These are phyloP conservation scores for Nakazawaea wickerhamii DNA, from an alignment of 805 yeast species.

Conservation along the genomic window DNA sequence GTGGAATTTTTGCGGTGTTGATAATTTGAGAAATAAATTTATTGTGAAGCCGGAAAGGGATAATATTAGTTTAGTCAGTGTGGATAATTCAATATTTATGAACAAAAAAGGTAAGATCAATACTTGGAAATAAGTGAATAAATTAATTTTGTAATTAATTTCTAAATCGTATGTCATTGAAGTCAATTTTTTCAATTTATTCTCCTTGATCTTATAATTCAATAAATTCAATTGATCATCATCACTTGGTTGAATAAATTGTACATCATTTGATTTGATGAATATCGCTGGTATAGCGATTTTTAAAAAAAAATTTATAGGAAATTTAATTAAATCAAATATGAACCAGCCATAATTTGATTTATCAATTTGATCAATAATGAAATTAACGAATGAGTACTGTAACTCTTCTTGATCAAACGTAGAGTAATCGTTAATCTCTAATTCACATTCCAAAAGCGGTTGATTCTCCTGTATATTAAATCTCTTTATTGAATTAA, in stretches of 20 bases:
- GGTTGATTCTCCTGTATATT: slow-evolving; percentile 1
- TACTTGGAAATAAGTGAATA: slow-evolving; percentile 6
- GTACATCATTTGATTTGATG: slow-evolving; percentile 1
- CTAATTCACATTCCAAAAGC: neutral
- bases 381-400: neutral
- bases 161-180: slow-evolving; percentile 1
- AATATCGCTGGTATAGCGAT: slow-evolving; percentile 7
- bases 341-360: neutral
- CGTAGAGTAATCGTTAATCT: neutral
- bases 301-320: slow-evolving; percentile 4
- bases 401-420: neutral
- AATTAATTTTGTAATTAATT: neutral
- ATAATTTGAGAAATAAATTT: neutral
- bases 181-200: neutral
- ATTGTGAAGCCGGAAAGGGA: neutral
- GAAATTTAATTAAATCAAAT: slow-evolving; percentile 2
- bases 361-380: neutral
- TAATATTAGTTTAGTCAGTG: neutral
- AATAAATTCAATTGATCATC: neutral
- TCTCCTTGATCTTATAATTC: neutral
- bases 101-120: slow-evolving; percentile 5
- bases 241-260: slow-evolving; percentile 1
- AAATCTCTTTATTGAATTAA: neutral
- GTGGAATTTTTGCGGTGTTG: neutral
- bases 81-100: neutral